Evolutionary conservation across 1,284 basidiomycete species (phyloP).

Genomic region (Moesziomyces sp.): DNA sequence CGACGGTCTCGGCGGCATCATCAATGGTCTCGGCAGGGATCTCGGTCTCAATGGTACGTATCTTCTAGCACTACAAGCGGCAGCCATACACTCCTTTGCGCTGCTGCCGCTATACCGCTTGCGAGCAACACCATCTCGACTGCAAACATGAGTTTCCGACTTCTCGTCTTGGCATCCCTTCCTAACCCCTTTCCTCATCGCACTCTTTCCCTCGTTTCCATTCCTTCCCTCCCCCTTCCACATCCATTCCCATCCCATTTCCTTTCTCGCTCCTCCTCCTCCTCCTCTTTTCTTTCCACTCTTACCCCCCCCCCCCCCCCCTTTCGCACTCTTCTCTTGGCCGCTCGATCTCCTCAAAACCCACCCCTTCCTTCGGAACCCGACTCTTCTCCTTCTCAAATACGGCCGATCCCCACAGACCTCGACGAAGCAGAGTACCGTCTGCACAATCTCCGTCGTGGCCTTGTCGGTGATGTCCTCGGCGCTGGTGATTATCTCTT

Average conservation of each 20-base stretch:
- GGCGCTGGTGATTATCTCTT: constrained; percentile 50
- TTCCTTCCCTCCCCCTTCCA: background rate
- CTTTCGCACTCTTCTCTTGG: background rate
- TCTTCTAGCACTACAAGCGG: constrained; percentile 5
- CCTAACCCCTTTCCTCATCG: constrained; percentile 6
- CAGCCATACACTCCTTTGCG: background rate
- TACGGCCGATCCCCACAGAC: constrained; percentile 12
- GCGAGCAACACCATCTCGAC: no score
- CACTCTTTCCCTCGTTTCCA: background rate
- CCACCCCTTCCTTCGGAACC: background rate
- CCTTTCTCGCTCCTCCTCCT: background rate
- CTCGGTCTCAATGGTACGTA: constrained; percentile 40
- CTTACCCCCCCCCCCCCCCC: background rate
- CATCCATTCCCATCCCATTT: background rate
- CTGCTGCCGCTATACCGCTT: background rate
- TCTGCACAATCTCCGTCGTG: constrained; percentile 32
- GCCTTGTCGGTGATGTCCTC: constrained; percentile 40
- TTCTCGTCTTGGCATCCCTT: constrained; percentile 7
- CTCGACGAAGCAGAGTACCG: constrained; percentile 10
- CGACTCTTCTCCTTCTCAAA: background rate
- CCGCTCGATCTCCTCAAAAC: constrained; percentile 15
- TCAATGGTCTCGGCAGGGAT: constrained; percentile 22
- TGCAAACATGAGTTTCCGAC: background rate
- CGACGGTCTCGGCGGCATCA: constrained; percentile 31
- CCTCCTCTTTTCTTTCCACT: background rate